Base-by-base conservation (phyloP, 768 basidiomycete genomes). In the Holtermannia corniformis region DNA sequence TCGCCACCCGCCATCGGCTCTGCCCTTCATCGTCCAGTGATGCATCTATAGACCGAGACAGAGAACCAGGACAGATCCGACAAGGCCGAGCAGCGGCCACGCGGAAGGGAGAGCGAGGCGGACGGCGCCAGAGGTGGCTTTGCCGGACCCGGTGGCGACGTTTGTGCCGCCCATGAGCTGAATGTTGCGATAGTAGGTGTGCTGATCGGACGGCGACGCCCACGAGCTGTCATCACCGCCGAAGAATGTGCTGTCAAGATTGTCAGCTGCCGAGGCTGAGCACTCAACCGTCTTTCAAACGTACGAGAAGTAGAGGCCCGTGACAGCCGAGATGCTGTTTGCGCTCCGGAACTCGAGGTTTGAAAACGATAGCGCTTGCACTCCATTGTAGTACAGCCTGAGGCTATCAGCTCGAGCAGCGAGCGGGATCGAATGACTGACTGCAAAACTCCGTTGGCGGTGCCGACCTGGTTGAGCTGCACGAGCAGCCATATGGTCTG, bases 261-360 rank as follows among this genome's bases (percentile, higher is more conserved):
- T n/a, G n/a, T n/a, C n/a, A n/a, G n/a, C n/a, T n/a, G n/a, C n/a
- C n/a, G n/a, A n/a, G n/a, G n/a, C n/a, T n/a, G n/a, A n/a, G n/a
- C n/a, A n/a, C n/a, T n/a, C n/a, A n/a, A n/a, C n/a, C n/a, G n/a
- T n/a, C n/a, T n/a, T n/a, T 21, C 12, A 21, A 47, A 71, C 82
- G 70, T 52, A 84, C 81, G 87, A 88, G 71, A 90, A 85, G 73
- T 80, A 88, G 45, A 89, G 70, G 5, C 88, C 87, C 27, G 81
- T 82, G 7, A 80, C 77, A 19, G 57, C 58, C 7, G 73, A 66
- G 22, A 90, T 72, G 22, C 72, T 70, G 20, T 77, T 68, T 25
- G 72, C 75, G 21, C 76, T 77, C 22, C 88, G 81, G 52, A 87
- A 77, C 61, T 83, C 81, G 20, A 90, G 74, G 59, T 81, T 76